Evolutionary conservation across 345 rosid genomes (phyloP), one percentile per base, ranked within the genome.

Genomic region (Bretschneidera sinensis): DNA sequence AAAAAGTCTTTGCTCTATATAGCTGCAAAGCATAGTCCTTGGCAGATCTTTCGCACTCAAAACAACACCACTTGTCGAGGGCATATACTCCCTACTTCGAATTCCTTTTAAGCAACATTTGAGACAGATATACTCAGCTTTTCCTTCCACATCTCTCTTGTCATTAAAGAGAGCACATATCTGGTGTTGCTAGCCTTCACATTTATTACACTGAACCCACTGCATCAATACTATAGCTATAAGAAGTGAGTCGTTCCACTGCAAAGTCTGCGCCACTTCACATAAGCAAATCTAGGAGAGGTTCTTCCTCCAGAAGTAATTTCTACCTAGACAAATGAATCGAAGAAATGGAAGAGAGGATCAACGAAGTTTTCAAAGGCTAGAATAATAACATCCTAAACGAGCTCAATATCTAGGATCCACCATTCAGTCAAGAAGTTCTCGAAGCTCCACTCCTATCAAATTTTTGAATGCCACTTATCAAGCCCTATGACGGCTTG

Each of bases 141-240:
- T 62, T 24, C 74, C 75, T 59, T 78, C 79, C 48, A 2, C 14
- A 64, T 85, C 74, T 43, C 51, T 78, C 28, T 69, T 54, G 48
- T 31, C 60, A 75, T 85, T 85, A 66, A 72, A 82, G 18, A 85
- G 83, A 60, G 81, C 83, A 74, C 91, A 85, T 65, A 80, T 82
- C 61, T 78, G 81, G 66, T 85, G 91, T 67, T 85, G 91, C 91
- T 83, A 82, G 33, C 54, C 52, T 50, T 66, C 47, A 51, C 87
- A 85, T 72, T 71, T 74, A 62, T 67, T 78, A 62, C 91, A 85
- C 43, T 57, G 74, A 62, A 82, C 85, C 85, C 85, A 85, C 87
- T 80, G 78, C 61, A 63, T 34, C n/a, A 71, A 51, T 9, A 67
- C 45, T 66, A 49, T 23, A 21, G 25, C 20, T 21, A 0, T 19